phyloP scores from a whole-genome alignment of 768 basidiomycete genomes.

The Tricholoma saponaceum region DNA sequence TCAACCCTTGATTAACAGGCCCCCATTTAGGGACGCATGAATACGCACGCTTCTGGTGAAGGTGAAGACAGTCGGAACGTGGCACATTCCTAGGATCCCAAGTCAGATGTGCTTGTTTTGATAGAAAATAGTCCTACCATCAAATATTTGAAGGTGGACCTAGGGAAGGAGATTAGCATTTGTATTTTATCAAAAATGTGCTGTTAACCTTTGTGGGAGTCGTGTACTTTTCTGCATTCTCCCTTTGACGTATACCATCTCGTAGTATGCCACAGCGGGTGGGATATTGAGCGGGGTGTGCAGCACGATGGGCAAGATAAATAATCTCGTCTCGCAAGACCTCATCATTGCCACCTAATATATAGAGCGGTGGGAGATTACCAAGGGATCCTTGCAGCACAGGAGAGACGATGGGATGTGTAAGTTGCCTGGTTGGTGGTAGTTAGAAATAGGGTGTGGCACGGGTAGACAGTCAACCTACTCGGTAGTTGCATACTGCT shows the following conservation, averaged over 20 bases:
- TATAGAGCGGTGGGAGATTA: slow-evolving; percentile 46
- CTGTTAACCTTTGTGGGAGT: too few species aligned
- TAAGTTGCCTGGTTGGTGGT: too few species aligned
- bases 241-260: slow-evolving; percentile 41
- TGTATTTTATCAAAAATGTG: neutral
- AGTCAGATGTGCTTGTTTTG: slow-evolving; percentile 25
- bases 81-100: slow-evolving; percentile 39
- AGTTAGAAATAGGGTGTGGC: too few species aligned
- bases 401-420: slow-evolving; percentile 40
- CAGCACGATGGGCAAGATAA: slow-evolving; percentile 76
- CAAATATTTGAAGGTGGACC: slow-evolving; percentile 75
- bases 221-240: slow-evolving; percentile 32
- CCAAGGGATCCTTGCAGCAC: slow-evolving; percentile 68
- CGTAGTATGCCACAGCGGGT: slow-evolving; percentile 35
- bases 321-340: slow-evolving; percentile 76
- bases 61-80: slow-evolving; percentile 65
- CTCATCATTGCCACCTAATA: slow-evolving; percentile 71
- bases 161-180: slow-evolving; percentile 14
- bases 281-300: slow-evolving; percentile 60
- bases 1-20: neutral
- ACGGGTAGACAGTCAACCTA: slow-evolving; percentile 26
- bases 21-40: too few species aligned
- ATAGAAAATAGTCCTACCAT: slow-evolving; percentile 42
- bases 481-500: slow-evolving; percentile 70
- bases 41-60: too few species aligned